These are phyloP conservation scores for cucumber (Cucumis sativus) DNA, from an alignment of 306 rosid genomes.

Conservation along the genomic window DNA sequence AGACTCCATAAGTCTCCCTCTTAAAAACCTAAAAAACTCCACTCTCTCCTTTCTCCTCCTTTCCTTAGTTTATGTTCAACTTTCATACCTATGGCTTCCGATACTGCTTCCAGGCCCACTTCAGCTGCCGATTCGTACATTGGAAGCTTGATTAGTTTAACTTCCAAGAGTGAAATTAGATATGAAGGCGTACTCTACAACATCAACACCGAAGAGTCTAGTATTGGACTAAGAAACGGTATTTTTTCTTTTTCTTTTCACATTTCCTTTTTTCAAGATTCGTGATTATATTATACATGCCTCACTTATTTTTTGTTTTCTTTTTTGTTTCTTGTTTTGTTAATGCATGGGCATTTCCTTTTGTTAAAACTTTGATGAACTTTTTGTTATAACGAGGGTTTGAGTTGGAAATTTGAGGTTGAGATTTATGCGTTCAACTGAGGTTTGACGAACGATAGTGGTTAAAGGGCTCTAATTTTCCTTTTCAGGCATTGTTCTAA, in stretches of 20 bases:
- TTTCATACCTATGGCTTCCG: conserved; percentile 42
- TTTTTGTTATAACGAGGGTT: background rate
- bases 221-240: conserved; percentile 72
- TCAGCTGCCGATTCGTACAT: conserved; percentile 80
- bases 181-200: conserved; percentile 69
- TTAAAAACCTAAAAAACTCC: conserved; percentile 26
- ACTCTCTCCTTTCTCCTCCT: conserved; percentile 7
- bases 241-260: background rate
- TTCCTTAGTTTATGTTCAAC: conserved; percentile 3
- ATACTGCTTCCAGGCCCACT: conserved; percentile 38
- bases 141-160: conserved; percentile 75
- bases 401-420: background rate
- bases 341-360: background rate
- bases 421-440: background rate
- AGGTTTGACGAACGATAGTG: background rate
- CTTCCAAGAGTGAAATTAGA: conserved; percentile 81
- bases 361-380: background rate
- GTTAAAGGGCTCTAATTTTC: background rate
- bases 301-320: background rate
- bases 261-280: background rate
- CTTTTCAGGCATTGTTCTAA: background rate
- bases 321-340: background rate
- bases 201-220: conserved; percentile 75
- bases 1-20: background rate
- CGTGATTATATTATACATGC: background rate